Conservation (phyloP, 2,329 filamentous ascomycete species). For the Pseudopyrenochaeta lycopersici region DNA sequence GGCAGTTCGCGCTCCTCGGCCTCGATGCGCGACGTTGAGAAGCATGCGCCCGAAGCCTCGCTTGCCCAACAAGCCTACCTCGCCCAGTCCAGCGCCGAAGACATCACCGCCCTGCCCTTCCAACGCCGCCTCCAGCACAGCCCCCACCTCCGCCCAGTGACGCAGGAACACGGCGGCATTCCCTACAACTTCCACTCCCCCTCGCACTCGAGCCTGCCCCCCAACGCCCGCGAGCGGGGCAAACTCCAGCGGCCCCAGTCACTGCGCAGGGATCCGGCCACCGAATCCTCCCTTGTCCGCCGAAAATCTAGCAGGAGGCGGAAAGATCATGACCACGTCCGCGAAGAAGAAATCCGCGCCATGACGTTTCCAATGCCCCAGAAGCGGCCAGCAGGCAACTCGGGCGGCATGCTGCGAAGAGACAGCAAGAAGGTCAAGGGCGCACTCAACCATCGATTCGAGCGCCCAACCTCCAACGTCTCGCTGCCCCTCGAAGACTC, state of each 20-base stretch:
- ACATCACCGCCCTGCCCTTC: constrained; percentile 58
- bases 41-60: constrained; percentile 31
- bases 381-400: constrained; percentile 67
- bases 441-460: constrained; percentile 64
- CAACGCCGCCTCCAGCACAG: constrained; percentile 53
- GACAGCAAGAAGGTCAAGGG: constrained; percentile 73
- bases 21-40: constrained; percentile 44
- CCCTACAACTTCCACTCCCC: constrained; percentile 56
- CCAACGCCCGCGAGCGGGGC: constrained; percentile 52
- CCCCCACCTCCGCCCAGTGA: constrained; percentile 58
- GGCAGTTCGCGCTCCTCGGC: constrained; percentile 42
- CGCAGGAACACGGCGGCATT: constrained; percentile 51
- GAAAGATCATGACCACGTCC: constrained; percentile 70
- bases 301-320: constrained; percentile 78
- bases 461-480: constrained; percentile 73
- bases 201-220: constrained; percentile 46
- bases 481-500: constrained; percentile 79
- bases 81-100: constrained; percentile 48
- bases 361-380: constrained; percentile 77
- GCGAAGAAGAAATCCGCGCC: constrained; percentile 88
- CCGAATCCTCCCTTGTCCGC: constrained; percentile 65
- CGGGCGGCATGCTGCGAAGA: constrained; percentile 68
- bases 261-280: constrained; percentile 66
- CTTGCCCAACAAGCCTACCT: constrained; percentile 28
- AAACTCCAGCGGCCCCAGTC: constrained; percentile 58